These are phyloP conservation scores for Dictyostelium firmibasis DNA, from an alignment of 78 protist species.

Conservation along the genomic window DNA sequence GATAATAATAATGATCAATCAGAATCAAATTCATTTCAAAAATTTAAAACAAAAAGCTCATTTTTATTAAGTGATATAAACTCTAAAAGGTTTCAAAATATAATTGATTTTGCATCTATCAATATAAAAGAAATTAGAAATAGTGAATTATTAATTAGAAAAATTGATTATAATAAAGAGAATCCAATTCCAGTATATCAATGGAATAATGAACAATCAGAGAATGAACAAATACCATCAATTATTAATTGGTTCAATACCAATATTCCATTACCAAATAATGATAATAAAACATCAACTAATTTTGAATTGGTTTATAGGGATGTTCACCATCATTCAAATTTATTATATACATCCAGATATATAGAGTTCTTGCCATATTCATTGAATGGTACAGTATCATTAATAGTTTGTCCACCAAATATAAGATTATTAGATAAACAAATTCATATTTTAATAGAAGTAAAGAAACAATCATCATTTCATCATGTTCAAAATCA, in stretches of 20 bases:
- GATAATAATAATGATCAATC: not conserved
- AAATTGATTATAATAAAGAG: not conserved
- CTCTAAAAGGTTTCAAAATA: not conserved
- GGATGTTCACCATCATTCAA: not conserved
- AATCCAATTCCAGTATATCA: not conserved
- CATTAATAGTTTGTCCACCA: not conserved
- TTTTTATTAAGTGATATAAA: not conserved
- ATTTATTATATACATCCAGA: not conserved
- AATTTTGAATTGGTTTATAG: not conserved
- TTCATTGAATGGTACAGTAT: not conserved
- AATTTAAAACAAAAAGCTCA: not conserved
- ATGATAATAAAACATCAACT: not conserved
- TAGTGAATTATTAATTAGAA: not conserved
- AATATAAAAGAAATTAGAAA: not conserved
- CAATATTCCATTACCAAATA: not conserved
- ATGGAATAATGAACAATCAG: not conserved
- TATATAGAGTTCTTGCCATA: not conserved
- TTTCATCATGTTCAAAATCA: not conserved
- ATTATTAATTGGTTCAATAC: not conserved
- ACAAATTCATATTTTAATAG: not conserved
- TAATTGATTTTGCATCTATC: not conserved
- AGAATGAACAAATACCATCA: not conserved
- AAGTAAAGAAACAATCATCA: not conserved
- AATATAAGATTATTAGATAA: not conserved
- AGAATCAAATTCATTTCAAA: not conserved